Evolutionary conservation across 768 basidiomycete genomes (phyloP).

Genomic region (Lactarius akahatsu): DNA sequence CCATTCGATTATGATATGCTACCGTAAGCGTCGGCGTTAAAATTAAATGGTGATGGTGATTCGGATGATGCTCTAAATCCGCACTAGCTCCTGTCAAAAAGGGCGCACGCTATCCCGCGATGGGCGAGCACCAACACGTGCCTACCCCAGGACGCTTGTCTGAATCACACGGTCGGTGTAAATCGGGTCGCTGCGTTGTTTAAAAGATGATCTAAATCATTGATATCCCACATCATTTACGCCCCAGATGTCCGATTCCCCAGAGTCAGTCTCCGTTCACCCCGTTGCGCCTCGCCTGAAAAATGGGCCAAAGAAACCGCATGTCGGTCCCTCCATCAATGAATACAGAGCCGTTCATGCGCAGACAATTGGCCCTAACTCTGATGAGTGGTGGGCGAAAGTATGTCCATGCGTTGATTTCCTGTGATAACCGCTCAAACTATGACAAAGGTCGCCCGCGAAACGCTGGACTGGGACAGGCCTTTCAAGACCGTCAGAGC

Average conservation of each 20-base stretch:
- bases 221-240: neutral
- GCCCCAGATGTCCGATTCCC: constrained; percentile 32
- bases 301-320: constrained; percentile 62
- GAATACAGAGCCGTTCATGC: constrained; percentile 69
- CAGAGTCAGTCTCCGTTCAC: constrained; percentile 44
- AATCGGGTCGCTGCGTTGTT: neutral
- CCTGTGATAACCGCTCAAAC: neutral
- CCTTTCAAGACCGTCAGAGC: constrained; percentile 85
- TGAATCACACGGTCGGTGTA: neutral
- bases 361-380: constrained; percentile 69
- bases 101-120: neutral
- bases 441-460: constrained; percentile 56
- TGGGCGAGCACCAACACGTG: neutral
- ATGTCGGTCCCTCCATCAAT: constrained; percentile 76
- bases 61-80: neutral
- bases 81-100: constrained; percentile 5
- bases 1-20: neutral
- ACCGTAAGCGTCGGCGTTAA: neutral
- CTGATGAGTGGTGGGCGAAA: constrained; percentile 88
- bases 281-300: constrained; percentile 77
- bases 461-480: constrained; percentile 82
- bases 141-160: neutral
- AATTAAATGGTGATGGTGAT: neutral
- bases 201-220: constrained; percentile 15
- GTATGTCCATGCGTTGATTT: constrained; percentile 37